Evolutionary conservation across 164 flowering plant genomes (phyloP).

Genomic region (Stephania japonica): DNA sequence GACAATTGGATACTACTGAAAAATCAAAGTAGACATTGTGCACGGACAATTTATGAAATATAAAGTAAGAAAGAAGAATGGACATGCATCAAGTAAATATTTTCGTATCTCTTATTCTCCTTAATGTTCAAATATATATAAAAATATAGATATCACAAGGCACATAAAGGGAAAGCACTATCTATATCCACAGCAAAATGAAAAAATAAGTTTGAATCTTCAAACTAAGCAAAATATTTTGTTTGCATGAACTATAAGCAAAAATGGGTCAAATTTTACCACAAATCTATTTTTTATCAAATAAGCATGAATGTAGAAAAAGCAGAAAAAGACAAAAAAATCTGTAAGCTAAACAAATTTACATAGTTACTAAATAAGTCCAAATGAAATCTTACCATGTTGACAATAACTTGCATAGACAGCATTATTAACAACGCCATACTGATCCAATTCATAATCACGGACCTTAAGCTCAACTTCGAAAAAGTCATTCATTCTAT

Average conservation of each 20-base stretch:
- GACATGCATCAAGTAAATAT: neutral
- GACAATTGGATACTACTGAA: neutral
- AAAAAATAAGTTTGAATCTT: neutral
- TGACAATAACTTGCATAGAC: conserved; percentile 90
- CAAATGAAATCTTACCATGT: conserved; percentile 47
- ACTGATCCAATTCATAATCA: conserved; percentile 91
- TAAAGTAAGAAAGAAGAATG: neutral
- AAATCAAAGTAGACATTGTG: neutral
- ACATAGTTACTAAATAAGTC: neutral
- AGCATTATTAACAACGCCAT: conserved; percentile 94
- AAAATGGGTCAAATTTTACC: neutral
- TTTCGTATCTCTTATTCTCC: neutral
- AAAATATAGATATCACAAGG: no score
- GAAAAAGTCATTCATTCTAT: conserved; percentile 59
- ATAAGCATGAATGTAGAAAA: neutral
- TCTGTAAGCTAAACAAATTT: neutral
- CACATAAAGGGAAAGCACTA: neutral
- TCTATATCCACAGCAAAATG: neutral
- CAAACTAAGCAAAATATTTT: neutral
- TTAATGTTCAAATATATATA: neutral
- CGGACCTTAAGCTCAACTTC: conserved; percentile 83
- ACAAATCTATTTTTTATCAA: neutral
- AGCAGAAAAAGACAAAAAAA: neutral
- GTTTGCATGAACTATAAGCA: neutral
- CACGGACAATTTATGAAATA: neutral